Conservation (phyloP, 768 basidiomycete species). For the Kwoniella pini region DNA sequence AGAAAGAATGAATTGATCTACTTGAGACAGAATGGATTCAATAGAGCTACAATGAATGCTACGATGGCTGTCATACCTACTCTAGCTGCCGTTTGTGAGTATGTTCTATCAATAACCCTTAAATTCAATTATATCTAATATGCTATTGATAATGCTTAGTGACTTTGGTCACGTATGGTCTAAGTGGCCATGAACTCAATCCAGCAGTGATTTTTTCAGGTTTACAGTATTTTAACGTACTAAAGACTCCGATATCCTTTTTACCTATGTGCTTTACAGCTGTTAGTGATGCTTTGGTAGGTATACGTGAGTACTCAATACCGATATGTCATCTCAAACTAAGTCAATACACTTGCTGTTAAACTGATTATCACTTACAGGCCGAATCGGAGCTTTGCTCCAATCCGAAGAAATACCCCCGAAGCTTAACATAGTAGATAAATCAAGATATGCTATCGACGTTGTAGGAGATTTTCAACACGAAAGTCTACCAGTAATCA, state of each 20-base stretch:
- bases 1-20: conserved; percentile 37
- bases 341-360: not conserved
- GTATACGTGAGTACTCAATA: conserved; percentile 56
- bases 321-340: not conserved
- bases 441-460: conserved; percentile 57
- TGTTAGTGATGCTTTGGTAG: conserved; percentile 60
- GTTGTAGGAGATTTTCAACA: conserved; percentile 52
- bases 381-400: conserved; percentile 12
- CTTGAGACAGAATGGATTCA: conserved; percentile 29
- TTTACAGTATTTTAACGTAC: conserved; percentile 63
- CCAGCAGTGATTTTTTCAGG: conserved; percentile 63
- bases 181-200: conserved; percentile 62
- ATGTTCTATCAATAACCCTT: not conserved
- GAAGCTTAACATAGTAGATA: conserved; percentile 58
- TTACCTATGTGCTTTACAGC: conserved; percentile 40
- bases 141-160: conserved; percentile 15
- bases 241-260: conserved; percentile 42
- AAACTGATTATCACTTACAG: not conserved
- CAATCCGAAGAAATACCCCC: conserved; percentile 62
- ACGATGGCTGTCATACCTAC: conserved; percentile 60
- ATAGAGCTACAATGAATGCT: conserved; percentile 33
- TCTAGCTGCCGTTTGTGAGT: conserved; percentile 57
- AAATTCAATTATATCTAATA: not conserved
- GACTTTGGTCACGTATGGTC: conserved; percentile 64
- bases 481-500: conserved; percentile 33